These are phyloP conservation scores for Coprinopsis sp. DNA, from an alignment of 768 basidiomycete species.

Conservation along the genomic window DNA sequence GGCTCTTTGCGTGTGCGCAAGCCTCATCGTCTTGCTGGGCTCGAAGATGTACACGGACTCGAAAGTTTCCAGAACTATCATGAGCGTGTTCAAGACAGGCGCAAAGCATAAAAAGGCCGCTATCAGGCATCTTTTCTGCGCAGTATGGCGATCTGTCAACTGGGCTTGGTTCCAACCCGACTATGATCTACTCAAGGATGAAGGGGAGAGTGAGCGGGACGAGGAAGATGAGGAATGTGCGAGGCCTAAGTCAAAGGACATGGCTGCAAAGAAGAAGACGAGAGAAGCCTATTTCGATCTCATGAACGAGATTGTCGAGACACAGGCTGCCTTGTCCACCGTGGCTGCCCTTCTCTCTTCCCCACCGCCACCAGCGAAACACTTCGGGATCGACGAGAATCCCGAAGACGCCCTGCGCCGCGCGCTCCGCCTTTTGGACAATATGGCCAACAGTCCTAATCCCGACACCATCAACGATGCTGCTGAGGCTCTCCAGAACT, in stretches of 20 bases:
- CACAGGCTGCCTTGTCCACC: constrained; percentile 47
- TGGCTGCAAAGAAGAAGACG: constrained; percentile 5
- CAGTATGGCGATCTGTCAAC: constrained; percentile 60
- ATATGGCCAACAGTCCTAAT: constrained; percentile 54
- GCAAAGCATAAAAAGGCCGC: constrained; percentile 61
- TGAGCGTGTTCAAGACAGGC: constrained; percentile 47
- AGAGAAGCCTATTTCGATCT: constrained; percentile 43
- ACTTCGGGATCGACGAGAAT: constrained; percentile 16
- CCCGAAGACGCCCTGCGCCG: constrained; percentile 41
- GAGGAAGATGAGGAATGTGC: neutral
- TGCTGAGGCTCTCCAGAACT: constrained; percentile 29
- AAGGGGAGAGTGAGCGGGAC: constrained; percentile 6
- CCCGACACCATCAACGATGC: constrained; percentile 51
- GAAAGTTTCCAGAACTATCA: constrained; percentile 41
- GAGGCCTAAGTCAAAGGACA: neutral
- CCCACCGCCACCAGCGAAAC: neutral
- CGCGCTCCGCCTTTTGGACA: constrained; percentile 44
- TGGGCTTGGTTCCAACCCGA: constrained; percentile 64
- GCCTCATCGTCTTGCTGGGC: constrained; percentile 62
- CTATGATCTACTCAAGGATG: constrained; percentile 15
- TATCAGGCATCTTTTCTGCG: constrained; percentile 54
- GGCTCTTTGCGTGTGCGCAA: constrained; percentile 64
- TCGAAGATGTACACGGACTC: constrained; percentile 44
- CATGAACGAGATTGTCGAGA: constrained; percentile 46
- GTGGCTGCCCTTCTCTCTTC: constrained; percentile 47